These are phyloP conservation scores for Lactarius evosmus DNA, from an alignment of 768 basidiomycete species.

Conservation along the genomic window DNA sequence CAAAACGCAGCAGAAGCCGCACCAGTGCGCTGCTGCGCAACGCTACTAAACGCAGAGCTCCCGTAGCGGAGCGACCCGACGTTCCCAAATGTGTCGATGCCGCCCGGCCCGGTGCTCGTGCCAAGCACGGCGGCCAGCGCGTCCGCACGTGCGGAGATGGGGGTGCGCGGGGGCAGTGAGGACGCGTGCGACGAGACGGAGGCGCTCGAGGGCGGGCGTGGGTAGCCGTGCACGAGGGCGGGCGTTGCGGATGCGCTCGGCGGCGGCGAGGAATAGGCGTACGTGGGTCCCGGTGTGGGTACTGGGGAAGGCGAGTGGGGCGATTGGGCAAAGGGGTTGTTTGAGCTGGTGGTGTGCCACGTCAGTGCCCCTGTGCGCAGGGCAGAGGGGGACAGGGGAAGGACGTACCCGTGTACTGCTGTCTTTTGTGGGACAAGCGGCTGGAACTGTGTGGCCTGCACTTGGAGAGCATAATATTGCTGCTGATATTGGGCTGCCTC, in stretches of 20 bases:
- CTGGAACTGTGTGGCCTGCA: constrained; percentile 50
- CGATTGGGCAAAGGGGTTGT: constrained; percentile 78
- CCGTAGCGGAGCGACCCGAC: constrained; percentile 25
- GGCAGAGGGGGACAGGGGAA: not conserved
- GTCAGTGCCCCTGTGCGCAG: not conserved
- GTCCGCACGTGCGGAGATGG: constrained; percentile 19
- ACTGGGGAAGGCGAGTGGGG: constrained; percentile 38
- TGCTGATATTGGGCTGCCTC: constrained; percentile 38
- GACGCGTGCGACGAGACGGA: constrained; percentile 24
- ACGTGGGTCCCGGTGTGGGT: constrained; percentile 38
- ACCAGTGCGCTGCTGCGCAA: constrained; percentile 19
- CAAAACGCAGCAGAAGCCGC: not conserved
- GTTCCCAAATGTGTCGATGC: constrained; percentile 27
- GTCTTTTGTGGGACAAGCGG: constrained; percentile 34
- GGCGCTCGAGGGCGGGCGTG: constrained; percentile 17
- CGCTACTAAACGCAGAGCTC: constrained; percentile 10
- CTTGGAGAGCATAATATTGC: constrained; percentile 43
- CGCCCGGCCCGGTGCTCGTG: constrained; percentile 16
- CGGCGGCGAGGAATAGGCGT: constrained; percentile 2
- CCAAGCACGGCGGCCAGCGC: constrained; percentile 15
- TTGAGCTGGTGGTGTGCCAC: constrained; percentile 48
- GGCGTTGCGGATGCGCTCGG: constrained; percentile 22
- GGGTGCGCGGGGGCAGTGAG: constrained; percentile 25
- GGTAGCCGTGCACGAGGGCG: constrained; percentile 21
- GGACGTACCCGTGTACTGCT: constrained; percentile 49